Base-by-base conservation (phyloP, 441 rosid species). In the Erysimum pusillum region DNA sequence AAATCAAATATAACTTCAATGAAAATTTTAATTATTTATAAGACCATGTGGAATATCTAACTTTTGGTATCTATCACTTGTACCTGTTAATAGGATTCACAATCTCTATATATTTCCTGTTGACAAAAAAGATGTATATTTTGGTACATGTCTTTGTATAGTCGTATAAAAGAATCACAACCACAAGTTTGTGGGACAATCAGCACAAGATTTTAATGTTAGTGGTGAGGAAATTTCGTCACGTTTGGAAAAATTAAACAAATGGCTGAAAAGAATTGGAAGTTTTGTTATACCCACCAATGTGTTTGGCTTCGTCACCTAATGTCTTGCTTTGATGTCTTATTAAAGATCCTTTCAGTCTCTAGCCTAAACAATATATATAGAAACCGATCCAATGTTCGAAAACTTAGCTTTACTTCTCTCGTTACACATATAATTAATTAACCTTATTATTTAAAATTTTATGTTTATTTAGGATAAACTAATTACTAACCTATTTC, bases 271-370 rank as follows among this genome's bases (percentile, higher is more conserved):
- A 56, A 7, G 6, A 28, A 12, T 56, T 42, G 42, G 15, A 36
- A 69, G 13, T 31, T 67, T 52, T 56, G 73, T 68, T 20, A 56
- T 36, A 42, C 42, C 73, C 54, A 42, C 73, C 63, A 56, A 69
- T 31, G 31, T 69, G 73, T 69, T 54, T 69, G 54, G 73, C 73
- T 56, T 69, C 42, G 8, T 56, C 42, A 56, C 73, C 73, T 56
- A 69, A 69, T 56, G 31, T 68, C 52, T 68, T 68, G 52, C 52
- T 54, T 68, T 56, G 64, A 42, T 69, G 63, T 31, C 73, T 56
- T 42, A 17, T 68, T 10, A 39, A 39, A 53, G 38, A 68, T n/a
- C 63, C 12, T 69, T 69, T 17, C 34, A 44, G 20, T 69, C 34
- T 44, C 58, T 31, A 57, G 74, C 64, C 65, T 57, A 32, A 57